Evolutionary conservation across 805 yeast genomes (phyloP).

Genomic region (Candida gorgasii): DNA sequence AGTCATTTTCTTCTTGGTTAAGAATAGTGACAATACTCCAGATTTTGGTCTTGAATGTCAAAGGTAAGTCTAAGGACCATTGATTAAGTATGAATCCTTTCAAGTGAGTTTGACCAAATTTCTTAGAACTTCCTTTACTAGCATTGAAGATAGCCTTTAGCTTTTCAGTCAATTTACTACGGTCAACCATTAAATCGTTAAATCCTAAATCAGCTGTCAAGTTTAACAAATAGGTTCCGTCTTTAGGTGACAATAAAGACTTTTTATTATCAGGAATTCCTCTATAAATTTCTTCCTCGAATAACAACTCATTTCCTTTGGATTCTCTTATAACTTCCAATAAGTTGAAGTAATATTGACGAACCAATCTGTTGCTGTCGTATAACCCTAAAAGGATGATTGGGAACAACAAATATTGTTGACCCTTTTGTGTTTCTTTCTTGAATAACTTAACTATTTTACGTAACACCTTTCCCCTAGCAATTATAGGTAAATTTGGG

Average conservation of each 20-base stretch:
- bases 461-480: slow-evolving; percentile 48
- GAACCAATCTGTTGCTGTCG: slow-evolving; percentile 52
- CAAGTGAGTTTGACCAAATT: slow-evolving; percentile 54
- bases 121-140: slow-evolving; percentile 47
- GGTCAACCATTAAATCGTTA: slow-evolving; percentile 32
- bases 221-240: slow-evolving; percentile 39
- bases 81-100: slow-evolving; percentile 69
- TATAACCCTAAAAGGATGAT: slow-evolving; percentile 53
- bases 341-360: slow-evolving; percentile 26
- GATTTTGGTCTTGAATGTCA: slow-evolving; percentile 51
- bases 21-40: slow-evolving; percentile 29
- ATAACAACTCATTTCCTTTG: slow-evolving; percentile 41
- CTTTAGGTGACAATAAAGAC: slow-evolving; percentile 64
- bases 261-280: slow-evolving; percentile 42
- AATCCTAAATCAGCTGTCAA: slow-evolving; percentile 16
- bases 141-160: slow-evolving; percentile 40
- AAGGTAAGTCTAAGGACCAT: slow-evolving; percentile 43
- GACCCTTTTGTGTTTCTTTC: slow-evolving; percentile 25
- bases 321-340: slow-evolving; percentile 5
- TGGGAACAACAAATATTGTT: slow-evolving; percentile 55
- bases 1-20: slow-evolving; percentile 28
- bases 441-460: slow-evolving; percentile 37
- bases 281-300: slow-evolving; percentile 63
- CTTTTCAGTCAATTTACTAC: slow-evolving; percentile 23
- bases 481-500: slow-evolving; percentile 57